Conservation (phyloP, 495 filamentous ascomycete genomes). For the Penicillium pulvis region DNA sequence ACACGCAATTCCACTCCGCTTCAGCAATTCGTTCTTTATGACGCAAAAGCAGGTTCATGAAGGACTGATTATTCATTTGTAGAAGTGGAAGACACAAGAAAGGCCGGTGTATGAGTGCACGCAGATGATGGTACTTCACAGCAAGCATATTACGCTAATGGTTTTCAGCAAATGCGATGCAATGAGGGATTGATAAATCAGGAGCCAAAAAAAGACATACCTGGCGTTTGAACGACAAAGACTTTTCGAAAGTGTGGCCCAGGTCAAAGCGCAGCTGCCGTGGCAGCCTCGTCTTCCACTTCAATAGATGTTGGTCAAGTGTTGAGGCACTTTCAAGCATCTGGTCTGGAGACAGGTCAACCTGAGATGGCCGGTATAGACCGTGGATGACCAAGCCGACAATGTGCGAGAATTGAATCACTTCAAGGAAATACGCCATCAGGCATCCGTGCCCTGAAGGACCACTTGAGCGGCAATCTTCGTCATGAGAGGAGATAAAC, state of each 20-base stretch:
- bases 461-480: background rate
- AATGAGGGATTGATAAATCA: background rate
- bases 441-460: background rate
- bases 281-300: constrained; percentile 24
- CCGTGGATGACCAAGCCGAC: constrained; percentile 21
- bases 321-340: constrained; percentile 17
- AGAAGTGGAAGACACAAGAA: constrained; percentile 28
- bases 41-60: constrained; percentile 17
- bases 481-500: constrained; percentile 1
- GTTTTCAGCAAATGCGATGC: constrained; percentile 5
- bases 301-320: constrained; percentile 17
- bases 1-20: constrained; percentile 28
- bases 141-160: constrained; percentile 30
- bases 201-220: constrained; percentile 14
- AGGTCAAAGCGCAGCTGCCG: constrained; percentile 26
- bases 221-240: constrained; percentile 18
- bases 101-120: constrained; percentile 29
- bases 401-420: constrained; percentile 27
- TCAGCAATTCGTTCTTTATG: constrained; percentile 17
- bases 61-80: constrained; percentile 17
- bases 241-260: constrained; percentile 28
- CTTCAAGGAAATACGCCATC: constrained; percentile 26
- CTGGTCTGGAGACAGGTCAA: constrained; percentile 17
- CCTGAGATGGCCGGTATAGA: constrained; percentile 21
- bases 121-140: constrained; percentile 31